Evolutionary conservation across 1,284 basidiomycete species (phyloP).

Genomic region (Sanguinoderma infundibulare): DNA sequence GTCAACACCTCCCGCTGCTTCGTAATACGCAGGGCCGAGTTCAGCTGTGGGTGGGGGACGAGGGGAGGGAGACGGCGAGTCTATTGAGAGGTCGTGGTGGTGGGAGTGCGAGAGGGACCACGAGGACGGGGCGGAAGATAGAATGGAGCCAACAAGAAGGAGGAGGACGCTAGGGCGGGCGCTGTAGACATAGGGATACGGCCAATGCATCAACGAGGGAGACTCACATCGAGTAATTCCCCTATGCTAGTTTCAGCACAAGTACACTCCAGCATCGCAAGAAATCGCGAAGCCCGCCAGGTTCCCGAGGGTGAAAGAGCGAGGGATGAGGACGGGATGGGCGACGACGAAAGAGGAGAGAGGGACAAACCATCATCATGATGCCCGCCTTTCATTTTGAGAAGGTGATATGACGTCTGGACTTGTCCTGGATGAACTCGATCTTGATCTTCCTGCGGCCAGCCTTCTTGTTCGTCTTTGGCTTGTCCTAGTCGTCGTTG

Average conservation of each 20-base stretch:
- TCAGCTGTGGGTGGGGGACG: no score
- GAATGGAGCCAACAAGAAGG: slow-evolving; percentile 19
- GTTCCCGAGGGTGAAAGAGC: not conserved
- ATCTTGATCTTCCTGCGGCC: no score
- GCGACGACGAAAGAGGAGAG: no score
- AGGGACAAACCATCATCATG: no score
- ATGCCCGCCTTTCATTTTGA: no score
- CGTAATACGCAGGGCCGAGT: slow-evolving; percentile 32
- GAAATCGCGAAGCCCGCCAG: slow-evolving; percentile 25
- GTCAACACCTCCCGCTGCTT: slow-evolving; percentile 29
- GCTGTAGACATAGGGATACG: not conserved
- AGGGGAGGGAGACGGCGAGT: not conserved
- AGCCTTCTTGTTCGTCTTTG: no score
- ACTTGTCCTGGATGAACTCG: no score
- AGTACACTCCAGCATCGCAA: slow-evolving; percentile 27
- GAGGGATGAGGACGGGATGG: no score
- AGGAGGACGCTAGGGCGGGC: slow-evolving; percentile 3
- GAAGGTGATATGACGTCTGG: no score
- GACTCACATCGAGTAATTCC: not conserved
- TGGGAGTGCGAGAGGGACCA: slow-evolving; percentile 19
- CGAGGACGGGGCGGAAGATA: slow-evolving; percentile 20
- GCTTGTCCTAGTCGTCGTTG: no score
- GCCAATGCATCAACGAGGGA: not conserved
- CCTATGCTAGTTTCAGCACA: not conserved
- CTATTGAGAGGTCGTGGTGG: slow-evolving; percentile 4